Percentiles rank a stretch among this genome's conserved stretches.
These are phyloP conservation scores for Solanum paucissectum DNA, from an alignment of 257 asterid species.

Conservation along the genomic window DNA sequence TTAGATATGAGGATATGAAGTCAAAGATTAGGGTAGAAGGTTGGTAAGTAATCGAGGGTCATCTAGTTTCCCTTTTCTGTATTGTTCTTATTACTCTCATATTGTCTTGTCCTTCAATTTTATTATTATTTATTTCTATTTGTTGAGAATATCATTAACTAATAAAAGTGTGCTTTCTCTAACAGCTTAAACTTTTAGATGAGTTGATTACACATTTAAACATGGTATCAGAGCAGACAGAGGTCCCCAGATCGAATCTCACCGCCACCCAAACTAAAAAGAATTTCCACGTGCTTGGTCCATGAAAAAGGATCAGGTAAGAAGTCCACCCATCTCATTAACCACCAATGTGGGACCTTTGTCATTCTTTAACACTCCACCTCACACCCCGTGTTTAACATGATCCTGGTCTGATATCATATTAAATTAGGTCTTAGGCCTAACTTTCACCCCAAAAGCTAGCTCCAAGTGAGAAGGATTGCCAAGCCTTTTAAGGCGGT, in stretches of 20 bases:
- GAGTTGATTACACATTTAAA: too few species aligned
- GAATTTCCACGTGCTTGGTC: background rate
- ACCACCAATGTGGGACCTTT: background rate
- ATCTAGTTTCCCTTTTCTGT: background rate
- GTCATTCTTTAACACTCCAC: background rate
- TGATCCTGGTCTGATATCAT: background rate
- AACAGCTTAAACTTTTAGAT: too few species aligned
- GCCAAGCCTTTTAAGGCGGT: background rate
- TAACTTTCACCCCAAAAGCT: background rate
- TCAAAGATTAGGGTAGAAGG: background rate
- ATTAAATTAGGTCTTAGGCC: too few species aligned
- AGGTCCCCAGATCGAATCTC: background rate
- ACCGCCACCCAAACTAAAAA: background rate
- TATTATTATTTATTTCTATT: too few species aligned
- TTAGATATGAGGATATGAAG: background rate
- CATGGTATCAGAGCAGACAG: background rate
- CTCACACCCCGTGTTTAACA: background rate
- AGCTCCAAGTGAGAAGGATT: background rate
- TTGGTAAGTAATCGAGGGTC: background rate
- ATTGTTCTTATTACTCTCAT: background rate
- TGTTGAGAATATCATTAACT: background rate
- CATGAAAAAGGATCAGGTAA: background rate
- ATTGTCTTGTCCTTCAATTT: background rate
- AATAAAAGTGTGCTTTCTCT: background rate
- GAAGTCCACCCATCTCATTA: background rate